A percentile compares a stretch with the other conserved stretches of the same genome.
These are phyloP conservation scores for Myxozyma vanderwaltii DNA, from an alignment of 805 yeast species.

Conservation along the genomic window DNA sequence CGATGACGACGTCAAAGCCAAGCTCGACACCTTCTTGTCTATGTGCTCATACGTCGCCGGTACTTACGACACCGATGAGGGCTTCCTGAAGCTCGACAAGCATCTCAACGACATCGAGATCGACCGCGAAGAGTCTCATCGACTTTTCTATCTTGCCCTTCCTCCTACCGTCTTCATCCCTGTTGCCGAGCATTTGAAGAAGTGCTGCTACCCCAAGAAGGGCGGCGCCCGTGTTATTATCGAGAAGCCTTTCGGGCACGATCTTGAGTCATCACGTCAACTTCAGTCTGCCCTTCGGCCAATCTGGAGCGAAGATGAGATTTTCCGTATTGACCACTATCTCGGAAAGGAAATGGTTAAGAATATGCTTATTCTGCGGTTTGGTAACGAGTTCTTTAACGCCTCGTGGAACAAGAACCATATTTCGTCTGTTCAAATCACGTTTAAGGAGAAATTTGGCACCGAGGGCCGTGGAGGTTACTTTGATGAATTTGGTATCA, in stretches of 20 bases:
- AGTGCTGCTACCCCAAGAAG: constrained; percentile 58
- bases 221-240: constrained; percentile 83
- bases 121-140: constrained; percentile 58
- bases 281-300: constrained; percentile 81
- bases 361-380: constrained; percentile 83
- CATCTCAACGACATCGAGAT: constrained; percentile 64
- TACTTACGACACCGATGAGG: constrained; percentile 76
- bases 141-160: constrained; percentile 88
- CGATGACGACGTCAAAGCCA: constrained; percentile 47
- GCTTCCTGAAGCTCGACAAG: constrained; percentile 61
- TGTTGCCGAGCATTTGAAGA: constrained; percentile 75
- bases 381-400: constrained; percentile 83
- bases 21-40: constrained; percentile 62
- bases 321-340: constrained; percentile 95
- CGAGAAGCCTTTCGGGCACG: constrained; percentile 97
- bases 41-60: constrained; percentile 73
- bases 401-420: constrained; percentile 88
- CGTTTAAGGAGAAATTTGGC: constrained; percentile 97
- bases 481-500: constrained; percentile 91
- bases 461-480: constrained; percentile 99
- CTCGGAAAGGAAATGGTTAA: constrained; percentile 98
- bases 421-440: constrained; percentile 78
- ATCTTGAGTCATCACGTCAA: constrained; percentile 73
- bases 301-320: constrained; percentile 84
- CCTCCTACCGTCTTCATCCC: constrained; percentile 89